phyloP scores from a whole-genome alignment of 345 rosid genomes.

The Garcia nutans region DNA sequence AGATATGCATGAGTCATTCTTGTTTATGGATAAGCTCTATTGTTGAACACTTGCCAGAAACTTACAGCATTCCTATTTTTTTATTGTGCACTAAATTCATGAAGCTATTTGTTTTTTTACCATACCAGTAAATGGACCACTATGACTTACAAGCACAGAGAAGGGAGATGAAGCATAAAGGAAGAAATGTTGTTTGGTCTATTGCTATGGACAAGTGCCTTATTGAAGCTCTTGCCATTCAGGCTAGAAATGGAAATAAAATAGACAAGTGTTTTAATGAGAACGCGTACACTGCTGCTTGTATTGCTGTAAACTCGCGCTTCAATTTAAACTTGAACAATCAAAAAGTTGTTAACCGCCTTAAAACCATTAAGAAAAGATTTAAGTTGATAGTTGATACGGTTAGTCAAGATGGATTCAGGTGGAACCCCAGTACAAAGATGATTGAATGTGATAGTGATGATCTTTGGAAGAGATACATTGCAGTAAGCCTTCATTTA shows the following conservation, averaged over 20 bases:
- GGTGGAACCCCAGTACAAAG: conserved; percentile 69
- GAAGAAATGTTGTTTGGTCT: conserved; percentile 89
- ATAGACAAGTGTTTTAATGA: conserved; percentile 79
- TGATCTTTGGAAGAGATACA: conserved; percentile 78
- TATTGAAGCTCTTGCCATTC: conserved; percentile 78
- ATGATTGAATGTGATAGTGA: conserved; percentile 69
- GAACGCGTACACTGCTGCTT: conserved; percentile 75
- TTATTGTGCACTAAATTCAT: not conserved
- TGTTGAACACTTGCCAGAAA: not conserved
- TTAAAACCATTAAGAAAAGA: conserved; percentile 87
- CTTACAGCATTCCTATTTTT: not conserved
- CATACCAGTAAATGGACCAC: conserved; percentile 61
- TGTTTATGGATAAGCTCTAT: not conserved
- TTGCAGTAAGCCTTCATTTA: conserved; percentile 48
- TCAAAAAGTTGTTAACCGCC: conserved; percentile 80
- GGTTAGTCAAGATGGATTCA: conserved; percentile 74
- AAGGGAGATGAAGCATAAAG: conserved; percentile 73
- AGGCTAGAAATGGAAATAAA: conserved; percentile 80
- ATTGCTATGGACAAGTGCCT: conserved; percentile 86
- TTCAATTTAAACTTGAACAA: conserved; percentile 70
- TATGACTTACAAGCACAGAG: conserved; percentile 55
- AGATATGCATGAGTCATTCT: not conserved
- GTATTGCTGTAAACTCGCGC: conserved; percentile 64
- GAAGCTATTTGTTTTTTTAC: conserved; percentile 6
- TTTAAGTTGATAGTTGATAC: conserved; percentile 70